Base-by-base conservation (phyloP, 2,329 filamentous ascomycete species). In the Phialocephala subalpina region DNA sequence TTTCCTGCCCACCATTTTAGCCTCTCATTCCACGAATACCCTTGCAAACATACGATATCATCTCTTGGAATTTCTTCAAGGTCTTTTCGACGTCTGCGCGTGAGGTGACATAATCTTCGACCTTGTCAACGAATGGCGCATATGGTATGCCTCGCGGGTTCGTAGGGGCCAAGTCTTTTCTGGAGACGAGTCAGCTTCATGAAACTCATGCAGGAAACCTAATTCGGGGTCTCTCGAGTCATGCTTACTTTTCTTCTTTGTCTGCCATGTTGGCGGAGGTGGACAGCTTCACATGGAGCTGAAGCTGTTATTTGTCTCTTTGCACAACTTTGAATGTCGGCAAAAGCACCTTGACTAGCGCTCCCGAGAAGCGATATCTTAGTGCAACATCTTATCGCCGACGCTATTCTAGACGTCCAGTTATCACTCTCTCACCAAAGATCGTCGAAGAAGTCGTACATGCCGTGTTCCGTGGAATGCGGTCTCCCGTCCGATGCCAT, bases 61-160 rank as follows among this genome's bases (percentile, higher is more conserved):
- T 96, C 83, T 97, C 93, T 77, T 95, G 92, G 78, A 97, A 97
- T 78, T 86, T 93, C 76, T 91, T 90, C 75, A 97, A 83, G 18
- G 92, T 94, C 55, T 86, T 83, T 77, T 97, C 93, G 73, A 96
- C 93, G 75, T 97, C 92, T 42, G 87, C 87, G 62, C 92, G 87
- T 49, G 91, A 88, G 53, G 91, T 84, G 65, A 96, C 90, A 83
- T 95, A 97, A 81, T 97, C 92, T 78, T 97, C 93, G 69, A 96
- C 92, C 73, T 90, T 92, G 80, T 96, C 92, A 76, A 96, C 92
- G 78, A 96, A 96, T 6, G 92, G 92, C 70, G 93, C 93, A 75
- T 87, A 87, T 27, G 93, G 93, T 67, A 97, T 97, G 67, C 93
- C 93, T 74, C 93, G 86, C 56, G 92, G 91, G 79, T 97, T 97